Evolutionary conservation across 805 yeast species (phyloP), one percentile per base, ranked within the genome.

Genomic region (Saccharomyces cerevisiae): DNA sequence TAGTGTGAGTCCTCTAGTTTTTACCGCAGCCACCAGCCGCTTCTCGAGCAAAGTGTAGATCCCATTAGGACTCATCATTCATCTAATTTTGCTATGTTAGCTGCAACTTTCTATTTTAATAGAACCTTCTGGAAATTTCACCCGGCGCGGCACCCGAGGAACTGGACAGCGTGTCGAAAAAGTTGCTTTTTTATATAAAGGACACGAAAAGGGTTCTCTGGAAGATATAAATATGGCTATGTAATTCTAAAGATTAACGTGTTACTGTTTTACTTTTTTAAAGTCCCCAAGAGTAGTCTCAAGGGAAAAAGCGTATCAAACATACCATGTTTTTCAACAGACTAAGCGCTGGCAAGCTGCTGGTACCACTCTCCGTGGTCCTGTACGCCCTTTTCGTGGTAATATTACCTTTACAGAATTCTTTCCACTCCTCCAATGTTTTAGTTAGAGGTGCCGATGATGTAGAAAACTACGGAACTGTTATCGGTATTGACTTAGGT

Each of bases 401-500:
- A 13, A 60, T 65, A 6, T 55, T 68, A 47, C 72, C 73, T 46
- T 55, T 66, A 21, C 59, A 62, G 30, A 60, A 57, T 13, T 62
- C 67, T 32, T 61, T 61, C 53, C 59, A 61, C 59, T 66, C 67
- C 46, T 61, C 68, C 54, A 60, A 62, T 47, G 60, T 67, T 51
- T 50, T 73, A 43, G 68, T 70, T 28, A 71, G 72, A 54, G 73
- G 64, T 47, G 63, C 70, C n/a, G 73, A 63, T 28, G 76, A 73
- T 21, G 69, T 70, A 4, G 81, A 79, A 48, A 73, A 69, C 59
- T 81, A 81, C 57, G 85, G 85, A 55, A 80, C 79, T 55, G 92
- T 87, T 49, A 87, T 88, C 62, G 96, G 98, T 76, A 92, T 92
- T 69, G 98, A 92, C 79, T 81, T 92, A 76, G 99, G 99, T 72